Conservation (phyloP, 176 grass and related monocot species). For the Aechmea fasciata region DNA sequence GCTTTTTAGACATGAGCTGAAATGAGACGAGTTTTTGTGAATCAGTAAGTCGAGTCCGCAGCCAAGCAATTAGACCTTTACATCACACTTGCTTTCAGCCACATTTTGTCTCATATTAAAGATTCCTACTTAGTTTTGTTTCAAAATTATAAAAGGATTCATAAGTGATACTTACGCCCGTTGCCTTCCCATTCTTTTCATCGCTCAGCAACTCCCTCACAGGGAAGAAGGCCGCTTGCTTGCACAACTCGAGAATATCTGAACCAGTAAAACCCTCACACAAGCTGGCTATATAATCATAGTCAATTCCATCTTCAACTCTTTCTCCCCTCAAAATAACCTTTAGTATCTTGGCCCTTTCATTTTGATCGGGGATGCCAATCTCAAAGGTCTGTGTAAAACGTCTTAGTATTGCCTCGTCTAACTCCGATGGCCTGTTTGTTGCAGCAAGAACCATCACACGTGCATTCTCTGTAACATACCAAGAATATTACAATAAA, state of each 20-base stretch:
- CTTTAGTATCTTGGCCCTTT: slow-evolving; percentile 89
- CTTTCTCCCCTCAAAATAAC: slow-evolving; percentile 87
- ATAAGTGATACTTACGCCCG: slow-evolving; percentile 38
- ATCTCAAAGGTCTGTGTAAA: slow-evolving; percentile 97
- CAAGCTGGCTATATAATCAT: slow-evolving; percentile 61
- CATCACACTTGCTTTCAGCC: neutral
- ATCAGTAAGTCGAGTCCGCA: too few species aligned
- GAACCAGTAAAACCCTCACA: slow-evolving; percentile 92
- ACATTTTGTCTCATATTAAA: neutral
- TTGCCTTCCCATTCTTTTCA: slow-evolving; percentile 58
- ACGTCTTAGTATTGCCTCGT: slow-evolving; percentile 86
- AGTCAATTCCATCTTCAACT: slow-evolving; percentile 54
- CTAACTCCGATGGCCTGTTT: slow-evolving; percentile 86
- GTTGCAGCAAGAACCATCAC: slow-evolving; percentile 99
- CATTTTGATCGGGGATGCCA: slow-evolving; percentile 58
- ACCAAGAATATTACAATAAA: neutral
- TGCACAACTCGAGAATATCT: slow-evolving; percentile 89
- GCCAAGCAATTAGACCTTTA: neutral
- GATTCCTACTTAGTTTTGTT: neutral
- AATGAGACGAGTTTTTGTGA: too few species aligned
- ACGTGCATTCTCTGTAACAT: slow-evolving; percentile 66
- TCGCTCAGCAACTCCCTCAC: slow-evolving; percentile 73
- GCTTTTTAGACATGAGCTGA: too few species aligned
- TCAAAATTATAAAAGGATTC: neutral
- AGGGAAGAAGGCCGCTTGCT: slow-evolving; percentile 86